Evolutionary conservation across 164 flowering plant genomes (phyloP), one percentile per base, ranked within the genome.

Genomic region (Warburgia ugandensis): DNA sequence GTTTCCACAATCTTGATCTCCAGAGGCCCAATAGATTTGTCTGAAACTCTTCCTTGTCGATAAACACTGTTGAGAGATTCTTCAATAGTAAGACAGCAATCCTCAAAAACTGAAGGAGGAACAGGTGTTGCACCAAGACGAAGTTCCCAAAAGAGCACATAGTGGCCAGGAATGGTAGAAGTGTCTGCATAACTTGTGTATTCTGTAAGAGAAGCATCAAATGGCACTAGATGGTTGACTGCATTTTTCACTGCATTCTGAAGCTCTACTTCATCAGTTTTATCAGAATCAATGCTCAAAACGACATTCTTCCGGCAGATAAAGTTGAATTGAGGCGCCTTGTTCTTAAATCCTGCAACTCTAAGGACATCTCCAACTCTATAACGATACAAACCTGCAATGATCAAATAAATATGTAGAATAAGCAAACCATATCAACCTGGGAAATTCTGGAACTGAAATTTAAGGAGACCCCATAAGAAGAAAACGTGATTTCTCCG

Each of bases 311-410:
- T 84, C 21, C 98, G 52, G 70, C 97, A 86, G 0, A 92, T 57
- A 68, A 92, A 92, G 67, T 66, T 84, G 87, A 92, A 92, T 56
- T 92, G 95, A 0, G 98, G 98, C 2, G 94, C 94, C 48, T 79
- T 83, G 84, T 88, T 92, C 77, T 92, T 92, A 84, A 88, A 92
- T 46, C 96, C 96, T 0, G 91, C 81, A 14, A 92, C 98, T 21
- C 87, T 56, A 4, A 92, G 81, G 55, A 92, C 81, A 62, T 92
- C 99, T 0, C 99, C 99, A 1, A 92, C 97, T 66, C 94, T 54
- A 49, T 92, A 88, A 1, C 97, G 65, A 40, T 86, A 92, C 1
- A 92, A 73, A 0, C 99, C 99, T 92, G 52, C 19, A 9, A 5
- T 35, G 38, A 35, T 2, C 4, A 48, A 20, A 8, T 11, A 10